These are phyloP conservation scores for Saccharomyces hybrid DNA, from an alignment of 1,139 yeast genomes.

Conservation along the genomic window DNA sequence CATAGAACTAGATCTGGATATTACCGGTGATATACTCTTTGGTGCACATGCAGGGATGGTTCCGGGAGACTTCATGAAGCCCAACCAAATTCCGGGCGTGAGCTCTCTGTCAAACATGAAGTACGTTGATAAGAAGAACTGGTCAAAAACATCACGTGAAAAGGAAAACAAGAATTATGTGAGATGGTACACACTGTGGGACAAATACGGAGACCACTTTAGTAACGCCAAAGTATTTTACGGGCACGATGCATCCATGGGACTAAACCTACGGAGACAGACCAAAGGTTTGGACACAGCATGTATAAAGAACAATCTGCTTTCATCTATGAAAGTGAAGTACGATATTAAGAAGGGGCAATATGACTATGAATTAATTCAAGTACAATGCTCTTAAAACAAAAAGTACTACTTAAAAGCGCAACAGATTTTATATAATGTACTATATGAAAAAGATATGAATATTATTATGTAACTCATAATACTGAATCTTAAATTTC, in stretches of 20 bases:
- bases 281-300: constrained; percentile 78
- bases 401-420: neutral
- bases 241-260: constrained; percentile 84
- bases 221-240: constrained; percentile 60
- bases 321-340: constrained; percentile 46
- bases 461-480: neutral
- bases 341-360: constrained; percentile 7
- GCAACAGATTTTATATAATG: constrained; percentile 3
- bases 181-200: constrained; percentile 30
- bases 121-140: constrained; percentile 22
- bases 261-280: constrained; percentile 56
- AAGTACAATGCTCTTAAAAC: constrained; percentile 10
- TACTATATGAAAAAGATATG: neutral
- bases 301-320: constrained; percentile 66
- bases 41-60: constrained; percentile 30
- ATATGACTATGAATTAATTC: constrained; percentile 11
- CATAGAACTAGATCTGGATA: constrained; percentile 11
- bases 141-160: constrained; percentile 18
- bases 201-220: constrained; percentile 29
- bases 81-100: constrained; percentile 11
- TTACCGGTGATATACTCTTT: constrained; percentile 14
- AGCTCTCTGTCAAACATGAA: constrained; percentile 26
- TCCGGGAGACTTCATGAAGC: constrained; percentile 19
- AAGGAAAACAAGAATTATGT: constrained; percentile 12
- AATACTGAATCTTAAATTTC: neutral